phyloP scores from a whole-genome alignment of 345 rosid genomes.

The Eucalyptus marginata region DNA sequence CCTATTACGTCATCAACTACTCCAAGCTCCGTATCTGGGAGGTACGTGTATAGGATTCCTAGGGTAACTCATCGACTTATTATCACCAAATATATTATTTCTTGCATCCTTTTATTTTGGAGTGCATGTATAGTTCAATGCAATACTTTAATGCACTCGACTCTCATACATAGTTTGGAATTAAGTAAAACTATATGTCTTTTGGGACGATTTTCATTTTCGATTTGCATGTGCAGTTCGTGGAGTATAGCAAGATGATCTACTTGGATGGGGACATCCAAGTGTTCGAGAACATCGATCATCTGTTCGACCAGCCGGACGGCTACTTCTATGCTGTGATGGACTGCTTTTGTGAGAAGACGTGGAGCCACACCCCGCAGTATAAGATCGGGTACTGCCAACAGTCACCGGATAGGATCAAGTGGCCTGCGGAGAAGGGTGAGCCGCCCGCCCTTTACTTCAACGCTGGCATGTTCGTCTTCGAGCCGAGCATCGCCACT shows the following conservation, averaged over 20 bases:
- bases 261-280: slow-evolving; percentile 86
- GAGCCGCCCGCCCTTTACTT: slow-evolving; percentile 65
- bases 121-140: background rate
- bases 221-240: slow-evolving; percentile 30
- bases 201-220: background rate
- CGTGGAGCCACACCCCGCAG: slow-evolving; percentile 65
- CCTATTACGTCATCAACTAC: slow-evolving; percentile 86
- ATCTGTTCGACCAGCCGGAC: slow-evolving; percentile 53
- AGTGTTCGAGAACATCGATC: slow-evolving; percentile 66
- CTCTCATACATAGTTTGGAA: background rate
- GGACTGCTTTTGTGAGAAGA: slow-evolving; percentile 89
- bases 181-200: background rate
- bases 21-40: slow-evolving; percentile 93
- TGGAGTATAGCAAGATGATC: slow-evolving; percentile 73
- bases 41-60: slow-evolving; percentile 14
- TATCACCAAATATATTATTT: background rate
- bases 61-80: background rate
- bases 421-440: slow-evolving; percentile 55
- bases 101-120: background rate
- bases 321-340: slow-evolving; percentile 62
- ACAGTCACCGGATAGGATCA: slow-evolving; percentile 53
- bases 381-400: slow-evolving; percentile 86
- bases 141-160: background rate
- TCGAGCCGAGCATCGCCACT: slow-evolving; percentile 39
- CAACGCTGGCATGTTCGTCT: slow-evolving; percentile 84